Base-by-base conservation (phyloP, 495 filamentous ascomycete genomes). In the Geoglossum glabrum region DNA sequence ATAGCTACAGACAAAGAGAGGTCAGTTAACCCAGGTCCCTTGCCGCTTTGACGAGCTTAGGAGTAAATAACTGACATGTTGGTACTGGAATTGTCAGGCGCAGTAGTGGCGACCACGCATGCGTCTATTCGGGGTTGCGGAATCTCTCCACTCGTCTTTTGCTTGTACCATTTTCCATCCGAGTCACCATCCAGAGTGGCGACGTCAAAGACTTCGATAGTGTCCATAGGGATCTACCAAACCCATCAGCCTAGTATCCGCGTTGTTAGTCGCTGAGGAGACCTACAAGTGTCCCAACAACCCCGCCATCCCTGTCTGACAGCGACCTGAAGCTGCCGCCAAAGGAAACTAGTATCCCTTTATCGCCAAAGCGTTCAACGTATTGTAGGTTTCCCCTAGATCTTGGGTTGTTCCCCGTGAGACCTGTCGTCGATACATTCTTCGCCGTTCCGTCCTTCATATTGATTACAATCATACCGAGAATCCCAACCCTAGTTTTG, bases 391-490 rank as follows among this genome's bases (percentile, higher is more conserved):
- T 33, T 28, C 68, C 68, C 28, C 64, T 60, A 3, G 59, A 57
- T 56, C 71, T 65, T 8, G 70, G 65, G 25, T 59, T 59, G 43
- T 63, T 55, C 1, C 62, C 61, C 36, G 36, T 40, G 7, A 67
- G 54, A 5, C 62, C 63, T 21, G 61, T 61, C 1, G 68, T 72
- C 13, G 70, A 72, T 1, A 70, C 7, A 51, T 72, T 72, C 33
- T 47, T 65, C 25, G 69, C 68, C 17, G 66, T 66, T 7, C 67
- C 64, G 9, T 64, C 63, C 10, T 52, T 63, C 7, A 64, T 59
- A 59, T 74, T 59, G 46, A 73, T 59, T 9, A 73, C 65, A 1
- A 73, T 40, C 65, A 74, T 68, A 0, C 72, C 72, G 13, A 15
- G 36, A 36, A 64, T 60, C 26, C 71, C 47, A 38, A 65, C 68